Evolutionary conservation across 2,329 filamentous ascomycete species (phyloP), one percentile per base, ranked within the genome.

Genomic region (Leptosphaerulina australis): DNA sequence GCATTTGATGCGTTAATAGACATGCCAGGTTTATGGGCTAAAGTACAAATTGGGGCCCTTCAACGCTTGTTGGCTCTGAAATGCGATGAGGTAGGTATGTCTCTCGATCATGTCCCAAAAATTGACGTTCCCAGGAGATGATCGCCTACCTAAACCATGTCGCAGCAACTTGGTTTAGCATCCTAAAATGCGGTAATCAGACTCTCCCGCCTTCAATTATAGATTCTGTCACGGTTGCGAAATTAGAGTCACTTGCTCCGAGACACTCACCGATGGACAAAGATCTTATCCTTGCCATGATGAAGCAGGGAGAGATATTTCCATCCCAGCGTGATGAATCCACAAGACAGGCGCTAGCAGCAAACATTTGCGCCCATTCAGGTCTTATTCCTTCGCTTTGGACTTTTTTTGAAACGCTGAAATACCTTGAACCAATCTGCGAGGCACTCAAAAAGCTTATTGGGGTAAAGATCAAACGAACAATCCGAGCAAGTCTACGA

Each of bases 21-120:
- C 18, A 54, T 66, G 29, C 56, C 41, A 25, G 55, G 60, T 9
- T 38, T 63, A 6, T 66, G 41, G 61, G n/a, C 49, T 22, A 53
- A 38, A 18, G 8, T 66, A 4, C 48, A 65, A 33, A 54, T 66
- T 30, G 43, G 57, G 14, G 57, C 57, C 5, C 46, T 66, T 22
- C 37, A 64, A 33, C 40, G 50, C 4, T 52, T 66, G n/a, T 47
- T 60, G 14, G 55, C 34, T 12, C 26, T 65, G 2, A 60, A 57
- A 48, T 66, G 52, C 33, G 20, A 57, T 10, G 35, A 66, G 47
- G 60, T 65, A 47, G 14, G 44, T 34, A 35, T 30, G 40, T 7
- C 24, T 29, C 20, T 38, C 21, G 2, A 30, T 26, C 28, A n/a
- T n/a, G 12, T 24, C 24, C 21, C 30, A 35, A 18, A 17, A 41